These are phyloP conservation scores for Tetrahymena borealis DNA, from an alignment of 73 alveolate species.

Conservation along the genomic window DNA sequence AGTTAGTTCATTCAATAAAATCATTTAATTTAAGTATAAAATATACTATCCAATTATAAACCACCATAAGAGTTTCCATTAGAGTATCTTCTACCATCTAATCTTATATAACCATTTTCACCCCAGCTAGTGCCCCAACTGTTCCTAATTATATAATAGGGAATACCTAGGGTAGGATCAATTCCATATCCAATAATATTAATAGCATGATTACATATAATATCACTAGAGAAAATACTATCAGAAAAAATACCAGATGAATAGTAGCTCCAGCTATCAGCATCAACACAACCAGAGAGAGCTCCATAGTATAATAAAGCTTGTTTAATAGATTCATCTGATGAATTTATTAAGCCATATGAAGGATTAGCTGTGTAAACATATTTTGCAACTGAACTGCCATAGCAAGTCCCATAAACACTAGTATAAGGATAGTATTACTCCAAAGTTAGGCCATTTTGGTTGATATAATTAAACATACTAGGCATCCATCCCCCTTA, in stretches of 20 bases:
- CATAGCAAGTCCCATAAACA: background rate
- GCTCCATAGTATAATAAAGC: too few species aligned
- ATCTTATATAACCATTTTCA: slow-evolving; percentile 41
- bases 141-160: slow-evolving; percentile 40
- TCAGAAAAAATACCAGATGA: too few species aligned
- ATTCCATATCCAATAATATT: slow-evolving; percentile 36
- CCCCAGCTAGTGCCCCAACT: slow-evolving; percentile 19
- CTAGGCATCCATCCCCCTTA: slow-evolving; percentile 62
- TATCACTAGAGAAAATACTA: too few species aligned
- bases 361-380: too few species aligned
- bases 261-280: too few species aligned
- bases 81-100: slow-evolving; percentile 30
- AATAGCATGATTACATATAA: slow-evolving; percentile 5
- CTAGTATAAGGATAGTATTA: slow-evolving; percentile 29
- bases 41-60: too few species aligned
- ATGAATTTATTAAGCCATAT: too few species aligned
- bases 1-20: too few species aligned
- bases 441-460: slow-evolving; percentile 23
- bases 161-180: slow-evolving; percentile 2
- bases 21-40: too few species aligned
- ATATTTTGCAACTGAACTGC: too few species aligned
- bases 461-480: slow-evolving; percentile 45
- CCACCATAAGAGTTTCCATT: background rate
- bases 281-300: too few species aligned
- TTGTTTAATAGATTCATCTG: too few species aligned